phyloP scores from a whole-genome alignment of 2,329 filamentous ascomycete species.

The Bipolaris cookei region DNA sequence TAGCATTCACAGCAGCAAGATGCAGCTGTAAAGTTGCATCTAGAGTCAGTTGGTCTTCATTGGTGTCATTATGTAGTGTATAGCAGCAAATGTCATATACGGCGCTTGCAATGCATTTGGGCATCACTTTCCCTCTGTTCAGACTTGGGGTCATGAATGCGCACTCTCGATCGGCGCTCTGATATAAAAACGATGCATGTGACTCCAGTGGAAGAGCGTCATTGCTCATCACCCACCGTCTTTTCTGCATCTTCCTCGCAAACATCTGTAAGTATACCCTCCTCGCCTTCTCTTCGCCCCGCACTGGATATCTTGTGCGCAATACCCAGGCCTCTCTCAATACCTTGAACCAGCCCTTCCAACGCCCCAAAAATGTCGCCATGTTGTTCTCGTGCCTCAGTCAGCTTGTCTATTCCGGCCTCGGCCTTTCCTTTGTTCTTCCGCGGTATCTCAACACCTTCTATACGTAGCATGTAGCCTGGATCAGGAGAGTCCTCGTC shows the following conservation, averaged over 20 bases:
- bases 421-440: constrained; percentile 42
- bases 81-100: background rate
- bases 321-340: constrained; percentile 46
- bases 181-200: background rate
- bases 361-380: constrained; percentile 47
- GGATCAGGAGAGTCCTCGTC: constrained; percentile 55
- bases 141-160: background rate
- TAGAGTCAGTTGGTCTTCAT: background rate
- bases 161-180: background rate
- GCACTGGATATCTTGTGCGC: constrained; percentile 42
- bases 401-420: constrained; percentile 36
- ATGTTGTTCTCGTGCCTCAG: constrained; percentile 40
- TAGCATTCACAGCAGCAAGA: background rate
- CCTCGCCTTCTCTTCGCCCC: constrained; percentile 20
- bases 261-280: constrained; percentile 13
- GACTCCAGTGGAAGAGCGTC: background rate
- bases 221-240: constrained; percentile 10
- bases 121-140: background rate
- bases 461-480: constrained; percentile 67
- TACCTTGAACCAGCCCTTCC: constrained; percentile 45
- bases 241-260: constrained; percentile 9
- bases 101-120: background rate
- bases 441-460: constrained; percentile 56
- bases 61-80: background rate
- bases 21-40: background rate